phyloP scores from a whole-genome alignment of 2,329 filamentous ascomycete genomes.

The Colletotrichum sp. region DNA sequence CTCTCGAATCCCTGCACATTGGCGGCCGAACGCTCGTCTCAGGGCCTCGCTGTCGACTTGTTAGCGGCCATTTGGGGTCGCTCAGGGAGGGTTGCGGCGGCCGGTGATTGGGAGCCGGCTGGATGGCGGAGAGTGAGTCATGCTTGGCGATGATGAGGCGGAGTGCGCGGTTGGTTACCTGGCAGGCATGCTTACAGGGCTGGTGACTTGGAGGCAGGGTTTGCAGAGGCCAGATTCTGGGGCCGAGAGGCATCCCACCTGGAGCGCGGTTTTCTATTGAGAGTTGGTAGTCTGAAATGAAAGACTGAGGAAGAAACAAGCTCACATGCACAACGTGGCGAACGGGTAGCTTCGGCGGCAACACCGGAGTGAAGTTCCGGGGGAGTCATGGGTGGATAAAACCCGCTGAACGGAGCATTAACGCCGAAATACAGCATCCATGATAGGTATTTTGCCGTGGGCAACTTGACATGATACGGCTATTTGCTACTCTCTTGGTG shows the following conservation, averaged over 20 bases:
- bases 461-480: no score
- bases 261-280: not conserved
- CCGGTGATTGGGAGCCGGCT: not conserved
- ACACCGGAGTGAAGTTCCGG: not conserved
- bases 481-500: not conserved
- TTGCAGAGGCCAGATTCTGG: not conserved
- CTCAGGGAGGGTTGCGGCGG: not conserved
- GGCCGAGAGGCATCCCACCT: not conserved
- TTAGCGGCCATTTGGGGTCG: not conserved
- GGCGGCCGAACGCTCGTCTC: not conserved
- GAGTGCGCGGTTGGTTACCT: slow-evolving; percentile 8
- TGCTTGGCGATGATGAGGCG: slow-evolving; percentile 12
- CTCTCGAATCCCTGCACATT: not conserved
- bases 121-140: slow-evolving; percentile 1
- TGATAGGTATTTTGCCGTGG: no score
- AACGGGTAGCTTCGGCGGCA: not conserved
- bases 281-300: not conserved
- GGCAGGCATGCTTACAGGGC: slow-evolving; percentile 1
- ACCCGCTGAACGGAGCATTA: not conserved
- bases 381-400: not conserved
- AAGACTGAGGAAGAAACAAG: not conserved
- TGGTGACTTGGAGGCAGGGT: not conserved
- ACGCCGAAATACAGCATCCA: not conserved
- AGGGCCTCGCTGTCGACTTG: not conserved
- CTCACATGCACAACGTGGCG: not conserved